Evolutionary conservation across 495 filamentous ascomycete species (phyloP), one percentile per base, ranked within the genome.

Genomic region (Xylaria curta): DNA sequence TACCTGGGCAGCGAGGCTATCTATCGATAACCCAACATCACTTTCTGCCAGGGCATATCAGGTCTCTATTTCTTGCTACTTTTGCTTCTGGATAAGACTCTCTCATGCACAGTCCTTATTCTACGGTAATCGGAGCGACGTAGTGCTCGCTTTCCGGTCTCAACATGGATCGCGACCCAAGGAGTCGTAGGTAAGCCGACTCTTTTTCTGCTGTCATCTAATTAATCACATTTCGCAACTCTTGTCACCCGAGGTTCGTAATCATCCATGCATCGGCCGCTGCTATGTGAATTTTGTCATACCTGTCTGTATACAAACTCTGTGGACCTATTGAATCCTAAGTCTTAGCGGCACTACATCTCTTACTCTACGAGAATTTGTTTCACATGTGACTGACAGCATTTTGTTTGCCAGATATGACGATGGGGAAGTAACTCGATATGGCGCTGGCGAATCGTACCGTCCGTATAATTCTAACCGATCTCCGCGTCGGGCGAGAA

Each of bases 381-480:
- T 13, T 63, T 24, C 31, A 15, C 68, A 40, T 38, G 21, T 6
- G 12, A 26, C 47, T 70, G 13, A 70, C 59, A 17, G 33, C 13
- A 56, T 38, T 5, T 62, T 54, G 2, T 33, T 9, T 31, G 3
- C 53, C 67, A 85, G 84, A 68, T 86, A 85, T 74, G 85, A 87
- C 69, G 86, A 88, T 56, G 87, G 87, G 5, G 85, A 88, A 75
- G 86, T 88, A 24, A 82, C 85, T 51, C 82, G 82, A 70, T 86
- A 87, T 74, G 87, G 87, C 36, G 85, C 82, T n/a, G 87, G 87
- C 0, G 87, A 89, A 78, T 86, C 84, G 21, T 89, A 88, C 72
- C 76, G 86, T 44, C 87, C 87, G 5, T 82, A 80, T 64, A 85
- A 84, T 70, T 80, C 85, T 7, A 82, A 83, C 68, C 82, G 84